Base-by-base conservation (phyloP, 441 rosid species). In the Flueggea neowawraea region DNA sequence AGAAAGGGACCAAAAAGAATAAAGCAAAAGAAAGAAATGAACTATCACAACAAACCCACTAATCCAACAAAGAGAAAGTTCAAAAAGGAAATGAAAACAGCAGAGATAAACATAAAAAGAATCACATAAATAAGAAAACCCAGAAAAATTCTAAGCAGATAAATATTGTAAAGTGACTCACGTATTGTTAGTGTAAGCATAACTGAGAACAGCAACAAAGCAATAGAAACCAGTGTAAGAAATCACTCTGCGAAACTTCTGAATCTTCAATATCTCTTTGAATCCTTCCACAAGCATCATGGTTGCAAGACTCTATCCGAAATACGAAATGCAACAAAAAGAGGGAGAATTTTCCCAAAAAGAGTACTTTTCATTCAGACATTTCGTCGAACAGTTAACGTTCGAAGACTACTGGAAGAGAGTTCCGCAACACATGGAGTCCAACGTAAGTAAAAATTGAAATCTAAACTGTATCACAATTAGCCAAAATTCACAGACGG, bases 151-250 rank as follows among this genome's bases (percentile, higher is more conserved):
- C 28, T 22, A 22, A 22, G 28, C 45, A 43, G 45, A 11, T 43
- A 43, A 6, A 43, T 1, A 4, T 22, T 44, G 36, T 6, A 50
- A 31, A 45, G 50, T 36, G 54, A 66, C 88, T 76, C 66, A 90
- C 98, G 98, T 94, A 80, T 89, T 94, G 86, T 71, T 90, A 10
- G 91, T 83, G 51, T 87, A 90, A 60, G 83, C 84, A 63, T 77
- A 94, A 76, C 68, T 82, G 57, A 94, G 31, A 3, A 78, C 80
- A 16, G 84, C 89, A n/a, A 77, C 64, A 63, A 89, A 87, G 76
- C 87, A 78, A 64, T 71, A 94, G 80, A 94, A 87, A 17, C 89
- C 87, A 47, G 96, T 75, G 62, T 87, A 91, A 52, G 91, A 86
- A 61, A 85, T 83, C 10, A 82, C 54, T 57, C 96, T 73, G 45